Conservation (phyloP, 2,329 filamentous ascomycete species). For the Nemania serpens region DNA sequence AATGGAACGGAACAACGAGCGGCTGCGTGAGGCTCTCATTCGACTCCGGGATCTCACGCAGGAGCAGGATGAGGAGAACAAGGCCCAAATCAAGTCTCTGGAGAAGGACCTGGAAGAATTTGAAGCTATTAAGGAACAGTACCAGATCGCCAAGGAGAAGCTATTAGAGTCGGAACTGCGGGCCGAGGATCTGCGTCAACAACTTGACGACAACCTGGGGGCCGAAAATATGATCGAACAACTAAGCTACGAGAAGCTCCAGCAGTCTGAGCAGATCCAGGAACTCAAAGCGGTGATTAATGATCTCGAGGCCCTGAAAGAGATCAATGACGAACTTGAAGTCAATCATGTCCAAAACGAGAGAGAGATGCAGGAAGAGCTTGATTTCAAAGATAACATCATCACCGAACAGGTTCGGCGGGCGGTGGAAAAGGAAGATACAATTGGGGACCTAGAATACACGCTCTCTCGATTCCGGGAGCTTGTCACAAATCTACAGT, state of each 20-base stretch:
- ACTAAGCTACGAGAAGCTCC: slow-evolving; percentile 84
- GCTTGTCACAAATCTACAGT: slow-evolving; percentile 82
- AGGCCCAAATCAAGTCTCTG: slow-evolving; percentile 73
- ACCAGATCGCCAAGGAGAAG: slow-evolving; percentile 72
- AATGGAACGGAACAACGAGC: slow-evolving; percentile 88
- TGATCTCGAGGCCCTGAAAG: slow-evolving; percentile 86
- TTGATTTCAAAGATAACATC: slow-evolving; percentile 84
- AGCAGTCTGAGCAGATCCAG: slow-evolving; percentile 79
- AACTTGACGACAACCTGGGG: slow-evolving; percentile 85
- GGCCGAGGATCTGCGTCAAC: slow-evolving; percentile 84
- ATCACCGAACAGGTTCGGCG: slow-evolving; percentile 81
- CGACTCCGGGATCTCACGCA: slow-evolving; percentile 85
- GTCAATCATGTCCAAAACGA: slow-evolving; percentile 91
- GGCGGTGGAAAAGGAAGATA: slow-evolving; percentile 75
- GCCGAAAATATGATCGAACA: slow-evolving; percentile 95
- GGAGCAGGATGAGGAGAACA: slow-evolving; percentile 80
- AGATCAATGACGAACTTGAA: slow-evolving; percentile 93
- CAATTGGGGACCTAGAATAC: slow-evolving; percentile 86
- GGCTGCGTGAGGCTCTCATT: slow-evolving; percentile 82
- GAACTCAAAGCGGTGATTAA: slow-evolving; percentile 81
- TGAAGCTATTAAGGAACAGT: slow-evolving; percentile 68
- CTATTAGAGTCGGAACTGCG: slow-evolving; percentile 73
- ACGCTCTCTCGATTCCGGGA: slow-evolving; percentile 88
- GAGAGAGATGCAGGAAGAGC: slow-evolving; percentile 91
- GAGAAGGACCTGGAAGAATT: slow-evolving; percentile 75